Evolutionary conservation across 2,329 filamentous ascomycete genomes (phyloP).

Genomic region (Fusarium sp.): DNA sequence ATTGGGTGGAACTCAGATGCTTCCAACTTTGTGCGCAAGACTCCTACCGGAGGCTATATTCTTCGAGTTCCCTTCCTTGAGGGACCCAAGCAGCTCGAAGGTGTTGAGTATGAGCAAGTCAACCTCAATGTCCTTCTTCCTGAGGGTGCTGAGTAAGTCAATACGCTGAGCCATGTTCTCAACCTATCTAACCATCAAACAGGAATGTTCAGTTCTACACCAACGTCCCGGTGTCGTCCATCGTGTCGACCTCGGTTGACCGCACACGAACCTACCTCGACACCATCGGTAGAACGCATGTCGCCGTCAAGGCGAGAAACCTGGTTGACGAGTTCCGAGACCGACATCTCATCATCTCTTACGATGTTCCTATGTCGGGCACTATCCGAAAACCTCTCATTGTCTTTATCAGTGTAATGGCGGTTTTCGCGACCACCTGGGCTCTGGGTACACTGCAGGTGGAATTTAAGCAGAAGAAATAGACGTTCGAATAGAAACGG

Average conservation of each 20-base stretch:
- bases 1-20: slow-evolving; percentile 95
- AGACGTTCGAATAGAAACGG: slow-evolving; percentile 31
- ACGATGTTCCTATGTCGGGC: slow-evolving; percentile 81
- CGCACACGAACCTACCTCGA: slow-evolving; percentile 93
- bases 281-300: slow-evolving; percentile 85
- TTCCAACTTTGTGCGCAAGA: slow-evolving; percentile 77
- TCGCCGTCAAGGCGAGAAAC: slow-evolving; percentile 85
- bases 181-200: slow-evolving; percentile 52
- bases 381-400: slow-evolving; percentile 87
- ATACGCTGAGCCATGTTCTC: neutral
- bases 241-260: slow-evolving; percentile 68
- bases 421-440: slow-evolving; percentile 81
- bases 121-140: slow-evolving; percentile 86
- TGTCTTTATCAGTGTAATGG: slow-evolving; percentile 77
- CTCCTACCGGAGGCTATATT: slow-evolving; percentile 76
- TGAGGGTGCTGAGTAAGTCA: slow-evolving; percentile 84
- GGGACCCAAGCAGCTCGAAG: slow-evolving; percentile 87
- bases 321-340: slow-evolving; percentile 91
- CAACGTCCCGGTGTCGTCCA: slow-evolving; percentile 71
- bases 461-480: slow-evolving; percentile 71
- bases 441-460: slow-evolving; percentile 81
- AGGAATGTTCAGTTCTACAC: slow-evolving; percentile 85
- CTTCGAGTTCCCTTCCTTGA: slow-evolving; percentile 94
- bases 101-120: slow-evolving; percentile 85
- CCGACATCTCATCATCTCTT: slow-evolving; percentile 84